Percentiles rank a stretch among this genome's conserved stretches.
phyloP scores from a whole-genome alignment of 345 rosid genomes.

The Trapa bicornis region DNA sequence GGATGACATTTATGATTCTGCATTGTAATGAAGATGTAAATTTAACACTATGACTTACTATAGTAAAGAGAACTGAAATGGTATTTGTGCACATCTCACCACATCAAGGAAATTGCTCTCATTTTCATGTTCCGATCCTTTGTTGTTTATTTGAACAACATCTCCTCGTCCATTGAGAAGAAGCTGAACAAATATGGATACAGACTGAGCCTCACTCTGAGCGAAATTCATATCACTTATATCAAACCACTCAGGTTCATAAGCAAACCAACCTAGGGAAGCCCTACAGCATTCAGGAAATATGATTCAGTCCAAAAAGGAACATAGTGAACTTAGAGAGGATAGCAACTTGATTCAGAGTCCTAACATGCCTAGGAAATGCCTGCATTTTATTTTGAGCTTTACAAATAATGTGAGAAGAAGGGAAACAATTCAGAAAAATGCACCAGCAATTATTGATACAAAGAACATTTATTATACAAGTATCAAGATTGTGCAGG shows the following conservation, averaged over 20 bases:
- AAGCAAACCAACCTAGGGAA: slow-evolving; percentile 95
- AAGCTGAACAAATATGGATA: slow-evolving; percentile 69
- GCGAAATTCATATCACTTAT: slow-evolving; percentile 50
- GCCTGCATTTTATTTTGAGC: neutral
- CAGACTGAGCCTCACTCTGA: slow-evolving; percentile 77
- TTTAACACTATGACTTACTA: neutral
- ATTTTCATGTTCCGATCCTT: slow-evolving; percentile 50
- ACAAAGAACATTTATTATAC: neutral
- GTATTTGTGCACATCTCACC: slow-evolving; percentile 31
- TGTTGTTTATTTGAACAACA: slow-evolving; percentile 42
- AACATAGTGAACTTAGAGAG: neutral
- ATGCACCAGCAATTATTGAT: neutral
- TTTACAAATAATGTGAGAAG: neutral
- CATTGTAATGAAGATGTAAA: slow-evolving; percentile 7
- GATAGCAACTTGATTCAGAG: neutral
- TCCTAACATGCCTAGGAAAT: neutral
- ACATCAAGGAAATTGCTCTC: slow-evolving; percentile 38
- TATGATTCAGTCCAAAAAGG: neutral
- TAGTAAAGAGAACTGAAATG: neutral
- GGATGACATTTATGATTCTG: slow-evolving; percentile 76
- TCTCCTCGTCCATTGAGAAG: slow-evolving; percentile 61
- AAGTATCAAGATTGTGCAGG: neutral
- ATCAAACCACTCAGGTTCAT: slow-evolving; percentile 88
- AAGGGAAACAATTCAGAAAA: neutral
- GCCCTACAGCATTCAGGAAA: slow-evolving; percentile 45